Percentiles rank a stretch among this genome's conserved stretches.
Conservation (phyloP, 371 early-diverging fungal genomes). For the Sporodiniella umbellata region DNA sequence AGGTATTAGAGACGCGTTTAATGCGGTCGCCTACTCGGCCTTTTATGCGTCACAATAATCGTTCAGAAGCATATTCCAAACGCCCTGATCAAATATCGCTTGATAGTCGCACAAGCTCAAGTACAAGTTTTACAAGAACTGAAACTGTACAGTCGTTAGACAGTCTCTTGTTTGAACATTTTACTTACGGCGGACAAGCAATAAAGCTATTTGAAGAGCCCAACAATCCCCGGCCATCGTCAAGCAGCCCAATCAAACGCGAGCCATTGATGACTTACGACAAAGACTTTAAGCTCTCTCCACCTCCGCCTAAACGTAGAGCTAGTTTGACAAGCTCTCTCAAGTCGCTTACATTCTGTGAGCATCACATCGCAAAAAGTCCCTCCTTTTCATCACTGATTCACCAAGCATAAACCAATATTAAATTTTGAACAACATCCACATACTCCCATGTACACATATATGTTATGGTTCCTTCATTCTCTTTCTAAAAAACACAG, state of each 20-base stretch:
- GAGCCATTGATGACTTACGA: slow-evolving; percentile 10
- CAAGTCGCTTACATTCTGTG: slow-evolving; percentile 6
- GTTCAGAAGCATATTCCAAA: background rate
- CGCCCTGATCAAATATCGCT: background rate
- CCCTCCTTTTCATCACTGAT: slow-evolving; percentile 21
- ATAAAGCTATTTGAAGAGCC: slow-evolving; percentile 14
- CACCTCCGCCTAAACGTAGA: slow-evolving; percentile 18
- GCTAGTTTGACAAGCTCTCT: slow-evolving; percentile 15
- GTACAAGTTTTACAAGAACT: background rate
- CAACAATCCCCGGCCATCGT: slow-evolving; percentile 2
- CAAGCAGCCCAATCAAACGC: background rate
- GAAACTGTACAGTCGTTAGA: slow-evolving; percentile 2
- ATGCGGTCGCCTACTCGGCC: background rate
- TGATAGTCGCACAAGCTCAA: background rate
- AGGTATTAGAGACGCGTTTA: background rate
- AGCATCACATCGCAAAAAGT: slow-evolving; percentile 8
- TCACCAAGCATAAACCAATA: slow-evolving; percentile 7
- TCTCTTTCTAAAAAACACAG: too few species aligned
- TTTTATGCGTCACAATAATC: background rate
- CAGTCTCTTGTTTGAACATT: slow-evolving; percentile 24
- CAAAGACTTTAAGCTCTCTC: slow-evolving; percentile 14
- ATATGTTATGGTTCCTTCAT: background rate
- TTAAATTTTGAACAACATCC: too few species aligned
- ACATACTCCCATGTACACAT: too few species aligned
- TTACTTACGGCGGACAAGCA: slow-evolving; percentile 29